phyloP scores from a whole-genome alignment of 2,329 filamentous ascomycete genomes.

The Neopestalotiopsis clavispora region DNA sequence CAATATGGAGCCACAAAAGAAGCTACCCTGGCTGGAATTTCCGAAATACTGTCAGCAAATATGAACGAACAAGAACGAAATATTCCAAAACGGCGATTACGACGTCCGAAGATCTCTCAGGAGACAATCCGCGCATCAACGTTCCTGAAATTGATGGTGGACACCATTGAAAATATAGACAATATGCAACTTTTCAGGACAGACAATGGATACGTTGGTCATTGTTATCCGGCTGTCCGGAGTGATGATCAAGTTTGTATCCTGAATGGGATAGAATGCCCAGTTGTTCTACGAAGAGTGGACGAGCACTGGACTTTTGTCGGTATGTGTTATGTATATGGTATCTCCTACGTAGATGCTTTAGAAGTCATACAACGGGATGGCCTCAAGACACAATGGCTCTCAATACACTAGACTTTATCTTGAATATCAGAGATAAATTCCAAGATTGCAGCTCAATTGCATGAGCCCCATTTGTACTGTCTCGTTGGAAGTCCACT shows the following conservation, averaged over 20 bases:
- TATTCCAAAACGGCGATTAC: fast-evolving
- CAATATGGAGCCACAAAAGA: not conserved
- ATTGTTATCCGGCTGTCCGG: not conserved
- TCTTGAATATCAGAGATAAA: not conserved
- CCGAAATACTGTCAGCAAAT: not conserved
- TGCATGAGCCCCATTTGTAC: too few relatives aligned
- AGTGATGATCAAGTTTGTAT: not conserved
- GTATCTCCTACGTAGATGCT: not conserved
- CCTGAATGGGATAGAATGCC: not conserved
- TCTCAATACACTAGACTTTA: not conserved
- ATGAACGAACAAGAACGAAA: not conserved
- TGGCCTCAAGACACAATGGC: not conserved
- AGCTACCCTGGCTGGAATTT: not conserved
- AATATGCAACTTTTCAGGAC: not conserved
- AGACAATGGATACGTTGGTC: not conserved
- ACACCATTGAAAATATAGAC: too few relatives aligned
- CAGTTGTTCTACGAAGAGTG: not conserved
- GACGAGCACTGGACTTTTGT: not conserved
- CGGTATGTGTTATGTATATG: not conserved
- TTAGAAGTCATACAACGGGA: not conserved
- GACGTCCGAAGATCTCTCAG: too few relatives aligned
- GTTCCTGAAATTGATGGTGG: too few relatives aligned
- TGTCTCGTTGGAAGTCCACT: too few relatives aligned
- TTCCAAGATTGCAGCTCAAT: too few relatives aligned
- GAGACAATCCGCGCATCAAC: too few relatives aligned